A percentile compares a stretch with the other conserved stretches of the same genome.
Conservation (phyloP, 352 stramenopile genomes). For the Blastocystis sp. region DNA sequence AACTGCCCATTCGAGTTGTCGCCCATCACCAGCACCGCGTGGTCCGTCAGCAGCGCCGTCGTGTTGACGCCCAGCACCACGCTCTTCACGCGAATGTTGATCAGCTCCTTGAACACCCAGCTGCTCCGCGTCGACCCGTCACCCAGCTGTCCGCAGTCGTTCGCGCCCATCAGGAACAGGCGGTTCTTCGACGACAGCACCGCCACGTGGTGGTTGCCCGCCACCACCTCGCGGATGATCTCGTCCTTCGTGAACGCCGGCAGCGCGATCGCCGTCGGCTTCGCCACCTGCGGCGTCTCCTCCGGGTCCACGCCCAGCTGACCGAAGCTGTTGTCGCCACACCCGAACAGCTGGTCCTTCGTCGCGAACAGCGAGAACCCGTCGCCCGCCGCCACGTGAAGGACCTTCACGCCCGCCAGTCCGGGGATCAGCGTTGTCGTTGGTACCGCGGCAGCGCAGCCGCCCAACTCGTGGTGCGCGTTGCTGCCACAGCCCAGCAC, state of each 20-base stretch:
- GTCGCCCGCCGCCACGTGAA: conserved; percentile 27
- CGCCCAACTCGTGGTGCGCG: background rate
- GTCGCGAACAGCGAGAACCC: conserved; percentile 45
- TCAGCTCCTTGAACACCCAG: background rate
- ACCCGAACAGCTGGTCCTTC: conserved; percentile 1
- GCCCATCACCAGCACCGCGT: conserved; percentile 9
- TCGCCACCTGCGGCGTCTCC: background rate
- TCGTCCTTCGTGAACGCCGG: background rate
- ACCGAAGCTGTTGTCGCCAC: conserved; percentile 16
- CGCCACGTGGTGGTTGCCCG: background rate
- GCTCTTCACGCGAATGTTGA: conserved; percentile 2
- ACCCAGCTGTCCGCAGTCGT: conserved; percentile 45
- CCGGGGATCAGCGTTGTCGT: background rate
- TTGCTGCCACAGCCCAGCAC: conserved; percentile 59
- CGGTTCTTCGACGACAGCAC: background rate
- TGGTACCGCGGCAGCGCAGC: background rate
- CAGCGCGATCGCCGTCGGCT: conserved; percentile 15
- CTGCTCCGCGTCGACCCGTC: background rate
- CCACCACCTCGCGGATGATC: conserved; percentile 9
- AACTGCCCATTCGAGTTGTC: conserved; percentile 25
- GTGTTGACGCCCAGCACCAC: background rate
- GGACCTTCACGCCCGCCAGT: background rate
- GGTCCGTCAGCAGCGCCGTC: background rate
- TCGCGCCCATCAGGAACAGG: conserved; percentile 35
- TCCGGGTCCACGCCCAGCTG: conserved; percentile 49